phyloP scores from a whole-genome alignment of 2,329 filamentous ascomycete species.

The Nakataea oryzae region DNA sequence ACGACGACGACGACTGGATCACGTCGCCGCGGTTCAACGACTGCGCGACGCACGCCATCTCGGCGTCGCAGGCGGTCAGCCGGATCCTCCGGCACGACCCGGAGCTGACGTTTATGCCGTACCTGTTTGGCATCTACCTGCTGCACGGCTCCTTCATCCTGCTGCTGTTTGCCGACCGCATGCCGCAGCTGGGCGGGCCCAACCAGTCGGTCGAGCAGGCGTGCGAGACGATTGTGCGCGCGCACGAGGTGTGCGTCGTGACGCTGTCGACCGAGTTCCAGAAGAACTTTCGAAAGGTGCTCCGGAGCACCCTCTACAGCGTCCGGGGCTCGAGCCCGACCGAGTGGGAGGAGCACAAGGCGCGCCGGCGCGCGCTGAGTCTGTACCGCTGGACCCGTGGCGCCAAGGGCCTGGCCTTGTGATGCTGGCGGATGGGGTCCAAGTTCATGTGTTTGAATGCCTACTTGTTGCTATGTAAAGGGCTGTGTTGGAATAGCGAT shows the following conservation, averaged over 20 bases:
- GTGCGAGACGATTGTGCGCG: constrained; percentile 37
- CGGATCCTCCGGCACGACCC: constrained; percentile 35
- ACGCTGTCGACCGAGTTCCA: constrained; percentile 39
- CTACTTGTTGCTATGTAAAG: not conserved
- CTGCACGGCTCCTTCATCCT: constrained; percentile 39
- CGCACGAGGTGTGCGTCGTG: constrained; percentile 39
- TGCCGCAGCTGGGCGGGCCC: constrained; percentile 30
- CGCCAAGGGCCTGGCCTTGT: constrained; percentile 22
- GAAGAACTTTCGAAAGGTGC: constrained; percentile 43
- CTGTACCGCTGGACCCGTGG: constrained; percentile 39
- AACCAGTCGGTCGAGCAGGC: constrained; percentile 34
- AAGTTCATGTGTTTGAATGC: not conserved
- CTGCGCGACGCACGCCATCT: constrained; percentile 34
- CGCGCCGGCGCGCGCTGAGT: constrained; percentile 36
- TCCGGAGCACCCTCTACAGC: constrained; percentile 35
- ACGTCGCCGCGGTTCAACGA: constrained; percentile 31
- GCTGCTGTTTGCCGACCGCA: constrained; percentile 35
- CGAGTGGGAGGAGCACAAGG: constrained; percentile 31
- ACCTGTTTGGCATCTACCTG: constrained; percentile 40
- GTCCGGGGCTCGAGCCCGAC: constrained; percentile 28
- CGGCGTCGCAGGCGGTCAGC: constrained; percentile 32
- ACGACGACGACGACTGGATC: constrained; percentile 37
- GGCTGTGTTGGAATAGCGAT: not conserved
- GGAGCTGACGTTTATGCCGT: constrained; percentile 40
- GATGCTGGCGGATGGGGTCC: not conserved